These are phyloP conservation scores for Monarda citriodora DNA, from an alignment of 305 asterid genomes.

Conservation along the genomic window DNA sequence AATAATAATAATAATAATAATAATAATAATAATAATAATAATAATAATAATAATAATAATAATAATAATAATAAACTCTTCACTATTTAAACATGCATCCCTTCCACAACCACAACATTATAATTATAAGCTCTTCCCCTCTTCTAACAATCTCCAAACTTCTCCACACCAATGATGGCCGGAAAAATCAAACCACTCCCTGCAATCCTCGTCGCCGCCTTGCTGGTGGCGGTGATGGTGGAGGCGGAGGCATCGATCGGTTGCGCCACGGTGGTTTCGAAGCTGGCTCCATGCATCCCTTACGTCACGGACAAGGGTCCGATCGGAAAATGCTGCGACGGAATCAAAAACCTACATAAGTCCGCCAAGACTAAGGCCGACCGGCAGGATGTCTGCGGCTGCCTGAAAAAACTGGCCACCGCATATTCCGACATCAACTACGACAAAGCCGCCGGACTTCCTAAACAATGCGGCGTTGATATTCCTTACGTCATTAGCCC, in stretches of 20 bases:
- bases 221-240: not conserved
- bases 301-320: constrained; percentile 7
- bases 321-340: constrained; percentile 7
- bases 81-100: constrained; percentile 10
- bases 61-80: too few relatives aligned
- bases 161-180: constrained; percentile 17
- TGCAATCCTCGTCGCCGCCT: constrained; percentile 6
- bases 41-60: too few relatives aligned
- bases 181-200: constrained; percentile 9
- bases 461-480: constrained; percentile 15
- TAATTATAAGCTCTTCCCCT: not conserved
- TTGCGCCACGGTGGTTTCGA: constrained; percentile 1
- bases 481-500: constrained; percentile 25
- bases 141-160: constrained; percentile 1
- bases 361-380: constrained; percentile 6
- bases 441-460: constrained; percentile 18
- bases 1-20: too few relatives aligned
- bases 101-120: not conserved
- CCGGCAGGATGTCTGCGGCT: constrained; percentile 12
- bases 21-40: too few relatives aligned
- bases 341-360: not conserved
- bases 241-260: constrained; percentile 13
- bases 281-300: not conserved
- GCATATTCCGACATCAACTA: constrained; percentile 5
- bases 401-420: constrained; percentile 8